Percentiles rank a stretch among this genome's conserved stretches.
Conservation (phyloP, 2,329 filamentous ascomycete species). For the Colletotrichum scovillei region DNA sequence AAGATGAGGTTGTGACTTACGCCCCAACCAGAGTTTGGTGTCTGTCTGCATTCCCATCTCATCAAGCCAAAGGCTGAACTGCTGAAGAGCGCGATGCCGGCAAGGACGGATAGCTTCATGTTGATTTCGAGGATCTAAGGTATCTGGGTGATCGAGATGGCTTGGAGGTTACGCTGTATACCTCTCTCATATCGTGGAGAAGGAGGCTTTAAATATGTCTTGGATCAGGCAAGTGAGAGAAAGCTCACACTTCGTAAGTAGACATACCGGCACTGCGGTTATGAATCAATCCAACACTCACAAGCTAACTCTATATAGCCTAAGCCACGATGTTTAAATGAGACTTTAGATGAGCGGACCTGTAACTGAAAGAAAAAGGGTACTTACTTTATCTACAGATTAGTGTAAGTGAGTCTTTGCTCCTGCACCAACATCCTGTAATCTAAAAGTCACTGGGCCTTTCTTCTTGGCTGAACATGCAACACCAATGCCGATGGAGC, state of each 20-base stretch:
- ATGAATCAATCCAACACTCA: not conserved
- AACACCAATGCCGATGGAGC: rapidly evolving
- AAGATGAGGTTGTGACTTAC: not conserved
- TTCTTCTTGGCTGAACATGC: not conserved
- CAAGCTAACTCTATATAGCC: not conserved
- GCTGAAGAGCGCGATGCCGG: not conserved
- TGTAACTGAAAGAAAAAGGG: not conserved
- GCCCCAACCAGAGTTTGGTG: not conserved
- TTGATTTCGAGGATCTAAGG: not conserved
- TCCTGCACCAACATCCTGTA: too few species aligned
- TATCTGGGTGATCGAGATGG: not conserved
- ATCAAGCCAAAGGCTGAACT: not conserved
- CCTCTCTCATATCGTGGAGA: not conserved
- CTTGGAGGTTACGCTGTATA: not conserved
- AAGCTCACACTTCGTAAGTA: too few species aligned
- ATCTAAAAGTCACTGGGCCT: not conserved
- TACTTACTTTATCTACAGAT: too few species aligned
- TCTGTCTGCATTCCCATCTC: not conserved
- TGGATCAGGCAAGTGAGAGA: not conserved
- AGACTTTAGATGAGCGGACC: not conserved
- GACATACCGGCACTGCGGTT: not conserved
- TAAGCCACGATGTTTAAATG: not conserved
- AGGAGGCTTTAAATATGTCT: not conserved
- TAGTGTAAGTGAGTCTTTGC: too few species aligned
- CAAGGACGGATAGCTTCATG: not conserved